Evolutionary conservation across 176 grass and related monocot species (phyloP), one percentile per base, ranked within the genome.

Genomic region (Triticum dicoccoides): DNA sequence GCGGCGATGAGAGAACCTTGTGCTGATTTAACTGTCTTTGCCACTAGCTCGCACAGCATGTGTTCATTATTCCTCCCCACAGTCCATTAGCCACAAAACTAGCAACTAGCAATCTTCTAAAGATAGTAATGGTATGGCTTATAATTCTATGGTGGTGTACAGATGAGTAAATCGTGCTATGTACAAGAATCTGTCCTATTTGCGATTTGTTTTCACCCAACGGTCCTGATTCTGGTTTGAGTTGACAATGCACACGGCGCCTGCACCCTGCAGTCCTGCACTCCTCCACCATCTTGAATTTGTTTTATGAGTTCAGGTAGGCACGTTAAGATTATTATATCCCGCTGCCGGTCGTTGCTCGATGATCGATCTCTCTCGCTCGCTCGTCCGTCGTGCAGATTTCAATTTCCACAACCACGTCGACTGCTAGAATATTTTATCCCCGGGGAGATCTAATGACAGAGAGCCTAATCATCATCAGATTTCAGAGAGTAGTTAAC

Each of bases 1-100:
- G 51, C 44, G 11, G 51, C n/a, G 41, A 21, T 21, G 27, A 73
- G 20, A 84, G 65, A 80, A 63, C 42, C 79, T 86, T 86, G 74
- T 83, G 42, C 8, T 24, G 25, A 72, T 69, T 21, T 61, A 83
- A 14, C 41, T 14, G 83, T 21, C 44, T 86, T 30, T 38, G 78
- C 62, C 39, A 77, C 23, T 68, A 61, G n/a, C 51, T 24, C 7
- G n/a, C 39, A 27, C 12, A 6, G 5, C 69, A 38, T 21, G 14
- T 14, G 65, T 41, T 85, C 18, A 62, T 34, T 73, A 84, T 65
- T 79, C 66, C 11, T 29, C 65, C 27, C 10, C 54, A 21, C 29
- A 33, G 64, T 73, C 82, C 45, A 42, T 52, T 65, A 65, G 77
- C 33, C 65, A 42, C 5, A 56, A 34, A 82, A 89, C 0, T 11